Evolutionary conservation across 176 grass and related monocot species (phyloP).

Genomic region (Sorghum bicolor): DNA sequence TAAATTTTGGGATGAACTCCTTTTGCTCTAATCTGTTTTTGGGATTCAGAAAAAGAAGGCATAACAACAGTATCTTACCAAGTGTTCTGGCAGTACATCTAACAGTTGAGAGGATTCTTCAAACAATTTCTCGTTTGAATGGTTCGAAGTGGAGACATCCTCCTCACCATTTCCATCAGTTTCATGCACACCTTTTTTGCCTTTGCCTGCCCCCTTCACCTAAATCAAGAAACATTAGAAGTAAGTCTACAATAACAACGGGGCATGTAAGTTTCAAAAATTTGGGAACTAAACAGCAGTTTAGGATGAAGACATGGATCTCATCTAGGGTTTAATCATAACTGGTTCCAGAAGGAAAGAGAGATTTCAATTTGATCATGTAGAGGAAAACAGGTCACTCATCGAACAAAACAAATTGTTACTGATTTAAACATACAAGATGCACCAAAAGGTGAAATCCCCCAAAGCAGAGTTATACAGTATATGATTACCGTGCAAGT

Average conservation of each 20-base stretch:
- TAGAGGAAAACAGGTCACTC: not conserved
- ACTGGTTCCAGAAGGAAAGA: not conserved
- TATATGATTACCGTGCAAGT: constrained; percentile 49
- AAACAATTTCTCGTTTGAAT: constrained; percentile 61
- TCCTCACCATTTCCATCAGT: constrained; percentile 62
- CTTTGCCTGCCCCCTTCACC: constrained; percentile 59
- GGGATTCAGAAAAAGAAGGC: not conserved
- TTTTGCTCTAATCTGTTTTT: not conserved
- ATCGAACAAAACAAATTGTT: not conserved
- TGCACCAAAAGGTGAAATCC: not conserved
- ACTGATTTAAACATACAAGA: not conserved
- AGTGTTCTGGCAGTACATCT: constrained; percentile 56
- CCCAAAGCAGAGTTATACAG: not conserved
- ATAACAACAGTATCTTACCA: constrained; percentile 39
- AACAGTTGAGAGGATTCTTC: constrained; percentile 49
- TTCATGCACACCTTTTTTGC: constrained; percentile 57
- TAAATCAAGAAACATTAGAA: constrained; percentile 21
- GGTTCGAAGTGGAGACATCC: constrained; percentile 66
- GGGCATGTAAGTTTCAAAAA: constrained; percentile 1
- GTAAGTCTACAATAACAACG: not conserved
- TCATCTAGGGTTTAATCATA: constrained; percentile 7
- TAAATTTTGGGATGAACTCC: not conserved
- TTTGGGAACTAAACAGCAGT: not conserved
- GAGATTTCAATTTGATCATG: not conserved
- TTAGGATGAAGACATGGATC: constrained; percentile 5